Evolutionary conservation across 768 basidiomycete genomes (phyloP), one percentile per base, ranked within the genome.

Genomic region (Leccinum boreale): DNA sequence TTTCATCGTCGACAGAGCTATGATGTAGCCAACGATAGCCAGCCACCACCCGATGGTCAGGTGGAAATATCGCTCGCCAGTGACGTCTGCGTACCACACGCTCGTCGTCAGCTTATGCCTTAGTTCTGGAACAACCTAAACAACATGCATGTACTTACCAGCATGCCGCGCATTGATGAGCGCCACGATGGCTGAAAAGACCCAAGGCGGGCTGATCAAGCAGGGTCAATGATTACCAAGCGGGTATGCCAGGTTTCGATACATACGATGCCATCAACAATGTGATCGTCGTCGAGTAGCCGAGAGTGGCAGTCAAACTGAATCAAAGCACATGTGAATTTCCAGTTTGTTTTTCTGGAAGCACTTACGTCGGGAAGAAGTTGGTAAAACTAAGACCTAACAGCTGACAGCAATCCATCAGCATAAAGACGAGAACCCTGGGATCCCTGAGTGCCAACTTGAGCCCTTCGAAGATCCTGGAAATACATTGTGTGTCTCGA

Each of bases 251-350:
- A 39, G 39, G 39, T n/a, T 39, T 39, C 4, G 17, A 39, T 9
- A n/a, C 39, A 15, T 46, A 86, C 85, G 85, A 84, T 17, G 81
- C 78, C 26, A 87, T 73, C 24, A 87, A 73, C 19, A 87, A 70
- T 26, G 78, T 85, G 51, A 82, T 69, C 0, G 83, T 86, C 0
- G 82, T 86, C 12, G 67, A 73, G 71, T 81, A 87, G 3, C 85
- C 85, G 15, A 87, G 79, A 2, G 85, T 87, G n/a, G 74, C 69
- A 6, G 85, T 81, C 23, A 87, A 68, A 0, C 85, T 86, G 12
- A 19, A 52, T 39, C 4, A n/a, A 28, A 45, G 4, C 6, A 35
- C 10, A 44, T 55, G 29, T 46, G 44, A 23, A 23, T 46, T 8
- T 11, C 17, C 29, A 33, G 0, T 8, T 3, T 15, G 4, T 8